These are phyloP conservation scores for Daldinia decipiens DNA, from an alignment of 495 filamentous ascomycete genomes.

Conservation along the genomic window DNA sequence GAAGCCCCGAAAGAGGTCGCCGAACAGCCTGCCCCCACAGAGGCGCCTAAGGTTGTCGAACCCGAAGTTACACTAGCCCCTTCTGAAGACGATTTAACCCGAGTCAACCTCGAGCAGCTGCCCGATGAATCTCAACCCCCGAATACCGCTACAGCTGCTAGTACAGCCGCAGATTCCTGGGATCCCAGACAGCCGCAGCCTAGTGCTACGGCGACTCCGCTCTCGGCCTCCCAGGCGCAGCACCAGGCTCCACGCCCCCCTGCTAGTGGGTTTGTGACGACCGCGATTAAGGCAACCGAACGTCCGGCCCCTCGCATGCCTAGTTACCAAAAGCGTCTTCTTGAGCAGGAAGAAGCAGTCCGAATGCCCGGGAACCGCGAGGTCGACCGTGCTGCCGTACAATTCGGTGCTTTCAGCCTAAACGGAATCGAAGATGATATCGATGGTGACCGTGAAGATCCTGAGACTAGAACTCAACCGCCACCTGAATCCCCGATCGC, in stretches of 20 bases:
- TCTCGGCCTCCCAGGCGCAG: constrained; percentile 64
- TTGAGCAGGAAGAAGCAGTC: constrained; percentile 96
- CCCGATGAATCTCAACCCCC: constrained; percentile 79
- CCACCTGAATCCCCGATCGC: constrained; percentile 93
- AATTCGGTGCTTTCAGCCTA: constrained; percentile 95
- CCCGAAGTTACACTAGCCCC: constrained; percentile 68
- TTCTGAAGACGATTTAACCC: constrained; percentile 86
- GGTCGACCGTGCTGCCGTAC: constrained; percentile 91
- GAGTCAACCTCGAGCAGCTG: constrained; percentile 89
- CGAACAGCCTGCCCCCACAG: constrained; percentile 46
- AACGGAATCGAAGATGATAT: constrained; percentile 84
- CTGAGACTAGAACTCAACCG: constrained; percentile 93
- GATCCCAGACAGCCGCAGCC: constrained; percentile 68
- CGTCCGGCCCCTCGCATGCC: constrained; percentile 68
- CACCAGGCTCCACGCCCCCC: constrained; percentile 66
- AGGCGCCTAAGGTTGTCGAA: constrained; percentile 52
- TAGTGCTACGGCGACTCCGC: constrained; percentile 64
- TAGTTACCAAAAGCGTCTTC: constrained; percentile 80
- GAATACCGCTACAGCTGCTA: constrained; percentile 84
- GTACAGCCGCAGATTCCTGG: constrained; percentile 85
- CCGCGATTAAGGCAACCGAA: constrained; percentile 78
- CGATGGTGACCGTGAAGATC: constrained; percentile 92
- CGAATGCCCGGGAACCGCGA: constrained; percentile 99
- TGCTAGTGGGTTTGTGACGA: constrained; percentile 74
- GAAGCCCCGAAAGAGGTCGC: constrained; percentile 45